A percentile compares a stretch with the other conserved stretches of the same genome.
Conservation (phyloP, 768 basidiomycete species). For the Leccinum disarticulatum region DNA sequence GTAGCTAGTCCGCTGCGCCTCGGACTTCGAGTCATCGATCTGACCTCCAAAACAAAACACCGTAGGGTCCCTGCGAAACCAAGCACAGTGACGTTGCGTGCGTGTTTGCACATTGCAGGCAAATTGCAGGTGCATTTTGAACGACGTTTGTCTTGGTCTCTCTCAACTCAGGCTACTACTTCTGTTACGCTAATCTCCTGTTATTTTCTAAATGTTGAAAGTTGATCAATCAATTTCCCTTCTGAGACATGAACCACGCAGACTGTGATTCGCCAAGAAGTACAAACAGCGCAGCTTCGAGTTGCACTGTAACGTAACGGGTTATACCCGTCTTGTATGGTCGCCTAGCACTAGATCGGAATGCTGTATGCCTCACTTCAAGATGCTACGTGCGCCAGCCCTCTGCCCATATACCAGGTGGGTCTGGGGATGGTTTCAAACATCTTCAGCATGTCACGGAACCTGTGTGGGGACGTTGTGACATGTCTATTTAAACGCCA, state of each 20-base stretch:
- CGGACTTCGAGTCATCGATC: no score
- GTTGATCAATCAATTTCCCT: neutral
- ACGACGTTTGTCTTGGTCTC: neutral
- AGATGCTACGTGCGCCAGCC: neutral
- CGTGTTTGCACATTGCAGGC: neutral
- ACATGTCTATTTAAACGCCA: neutral
- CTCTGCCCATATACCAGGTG: neutral
- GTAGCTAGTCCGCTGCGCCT: neutral
- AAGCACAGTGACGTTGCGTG: neutral
- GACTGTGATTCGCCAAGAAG: no score
- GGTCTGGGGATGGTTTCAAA: neutral
- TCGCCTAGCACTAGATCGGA: neutral
- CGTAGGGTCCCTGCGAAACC: neutral
- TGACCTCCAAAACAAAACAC: neutral
- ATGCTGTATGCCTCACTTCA: slow-evolving; percentile 6
- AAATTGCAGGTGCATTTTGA: neutral
- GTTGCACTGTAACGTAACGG: slow-evolving; percentile 8
- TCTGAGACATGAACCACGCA: neutral
- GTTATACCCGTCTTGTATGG: neutral
- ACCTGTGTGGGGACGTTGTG: neutral
- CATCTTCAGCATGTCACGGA: neutral
- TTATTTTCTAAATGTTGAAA: neutral
- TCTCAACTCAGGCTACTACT: neutral
- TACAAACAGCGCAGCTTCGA: no score
- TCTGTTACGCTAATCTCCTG: neutral